These are phyloP conservation scores for Pythium volutum DNA, from an alignment of 352 stramenopile genomes.

Conservation along the genomic window DNA sequence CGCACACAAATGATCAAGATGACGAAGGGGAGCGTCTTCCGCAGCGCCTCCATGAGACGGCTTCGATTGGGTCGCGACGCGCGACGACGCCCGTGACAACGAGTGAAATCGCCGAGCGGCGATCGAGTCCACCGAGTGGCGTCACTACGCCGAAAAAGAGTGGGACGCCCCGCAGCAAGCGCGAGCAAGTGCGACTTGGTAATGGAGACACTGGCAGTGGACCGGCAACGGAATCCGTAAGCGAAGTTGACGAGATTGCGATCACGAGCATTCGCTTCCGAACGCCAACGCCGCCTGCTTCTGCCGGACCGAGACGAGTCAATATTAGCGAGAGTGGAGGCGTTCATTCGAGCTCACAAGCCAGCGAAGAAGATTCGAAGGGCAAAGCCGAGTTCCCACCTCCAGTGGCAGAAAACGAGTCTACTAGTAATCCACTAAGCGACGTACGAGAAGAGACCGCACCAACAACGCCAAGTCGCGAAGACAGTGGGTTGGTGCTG, in stretches of 20 bases:
- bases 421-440: background rate
- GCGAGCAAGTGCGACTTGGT: background rate
- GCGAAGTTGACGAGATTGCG: background rate
- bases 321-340: conserved; percentile 3
- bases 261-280: conserved; percentile 10
- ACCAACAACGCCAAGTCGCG: background rate
- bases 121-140: background rate
- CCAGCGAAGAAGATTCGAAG: background rate
- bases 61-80: background rate
- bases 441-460: background rate
- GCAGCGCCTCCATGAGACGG: background rate
- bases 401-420: background rate
- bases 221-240: background rate
- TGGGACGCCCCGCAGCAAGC: conserved; percentile 2
- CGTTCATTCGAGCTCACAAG: background rate
- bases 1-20: background rate
- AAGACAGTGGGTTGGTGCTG: conserved; percentile 2
- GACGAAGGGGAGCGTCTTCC: background rate
- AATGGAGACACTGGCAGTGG: background rate
- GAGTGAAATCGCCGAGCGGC: conserved; percentile 10
- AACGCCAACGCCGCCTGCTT: conserved; percentile 25
- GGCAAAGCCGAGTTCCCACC: background rate
- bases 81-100: conserved; percentile 15
- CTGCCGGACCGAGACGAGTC: conserved; percentile 13
- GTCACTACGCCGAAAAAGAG: background rate